These are phyloP conservation scores for Malus domestica DNA, from an alignment of 306 rosid species.

Conservation along the genomic window DNA sequence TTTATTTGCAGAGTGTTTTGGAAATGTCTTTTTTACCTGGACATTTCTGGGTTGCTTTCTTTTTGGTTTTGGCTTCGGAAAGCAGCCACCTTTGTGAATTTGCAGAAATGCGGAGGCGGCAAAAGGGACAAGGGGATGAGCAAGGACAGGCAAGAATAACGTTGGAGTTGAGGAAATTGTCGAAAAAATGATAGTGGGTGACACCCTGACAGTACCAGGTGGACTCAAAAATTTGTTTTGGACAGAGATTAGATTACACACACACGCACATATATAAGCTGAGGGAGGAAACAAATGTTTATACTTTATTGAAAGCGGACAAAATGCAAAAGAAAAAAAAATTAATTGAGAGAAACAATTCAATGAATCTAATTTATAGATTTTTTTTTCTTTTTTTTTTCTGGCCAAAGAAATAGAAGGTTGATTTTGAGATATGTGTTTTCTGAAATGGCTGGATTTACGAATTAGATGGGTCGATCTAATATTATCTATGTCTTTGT, in stretches of 20 bases:
- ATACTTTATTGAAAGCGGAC: neutral
- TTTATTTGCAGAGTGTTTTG: constrained; percentile 4
- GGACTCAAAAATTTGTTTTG: neutral
- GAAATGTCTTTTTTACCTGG: constrained; percentile 23
- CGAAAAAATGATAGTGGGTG: neutral
- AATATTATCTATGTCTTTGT: neutral
- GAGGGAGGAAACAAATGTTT: neutral
- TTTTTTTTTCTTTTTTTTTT: neutral
- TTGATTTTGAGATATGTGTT: neutral
- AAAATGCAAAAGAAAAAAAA: neutral
- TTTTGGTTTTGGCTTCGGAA: constrained; percentile 4
- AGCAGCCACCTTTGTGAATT: constrained; percentile 1
- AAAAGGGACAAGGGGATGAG: constrained; percentile 5
- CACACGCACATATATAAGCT: neutral
- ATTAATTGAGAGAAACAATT: neutral
- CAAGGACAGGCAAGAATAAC: constrained; percentile 14
- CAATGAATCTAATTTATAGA: neutral
- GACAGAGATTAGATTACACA: neutral
- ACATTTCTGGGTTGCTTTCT: constrained; percentile 11
- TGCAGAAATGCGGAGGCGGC: neutral
- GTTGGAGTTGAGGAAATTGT: neutral
- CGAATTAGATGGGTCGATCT: neutral
- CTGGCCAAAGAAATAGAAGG: neutral
- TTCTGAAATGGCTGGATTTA: neutral
- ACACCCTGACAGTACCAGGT: neutral